Evolutionary conservation across 352 stramenopile species (phyloP).

Genomic region (Pythium plurisporium): DNA sequence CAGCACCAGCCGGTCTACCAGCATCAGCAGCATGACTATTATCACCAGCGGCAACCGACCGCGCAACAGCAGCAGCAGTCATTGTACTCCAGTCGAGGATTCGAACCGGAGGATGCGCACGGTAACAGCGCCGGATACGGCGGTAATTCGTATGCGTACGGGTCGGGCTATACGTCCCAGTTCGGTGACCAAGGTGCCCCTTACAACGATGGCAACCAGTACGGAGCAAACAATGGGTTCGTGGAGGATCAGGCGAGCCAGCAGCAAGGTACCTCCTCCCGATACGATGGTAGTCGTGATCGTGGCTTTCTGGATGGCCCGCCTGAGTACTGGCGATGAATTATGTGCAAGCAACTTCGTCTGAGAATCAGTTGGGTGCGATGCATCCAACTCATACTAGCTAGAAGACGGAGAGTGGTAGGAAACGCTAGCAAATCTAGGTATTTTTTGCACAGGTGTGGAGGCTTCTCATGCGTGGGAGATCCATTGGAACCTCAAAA

Average conservation of each 20-base stretch:
- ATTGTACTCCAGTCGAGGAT: conserved; percentile 44
- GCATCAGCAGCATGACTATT: conserved; percentile 13
- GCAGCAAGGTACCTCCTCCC: neutral
- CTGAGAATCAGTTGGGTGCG: too few relatives aligned
- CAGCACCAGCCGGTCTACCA: conserved; percentile 30
- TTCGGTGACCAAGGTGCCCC: conserved; percentile 22
- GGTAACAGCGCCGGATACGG: neutral
- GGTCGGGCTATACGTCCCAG: conserved; percentile 23
- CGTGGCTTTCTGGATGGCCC: conserved; percentile 19
- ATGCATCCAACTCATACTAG: too few relatives aligned
- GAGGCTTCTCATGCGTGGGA: neutral
- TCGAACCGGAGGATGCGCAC: conserved; percentile 62
- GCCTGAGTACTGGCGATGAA: conserved; percentile 21
- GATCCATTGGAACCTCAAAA: conserved; percentile 29
- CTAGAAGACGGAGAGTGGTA: too few relatives aligned
- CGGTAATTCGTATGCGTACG: conserved; percentile 26
- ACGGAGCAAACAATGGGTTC: conserved; percentile 11
- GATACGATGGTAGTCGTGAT: conserved; percentile 13
- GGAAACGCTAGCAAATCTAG: too few relatives aligned
- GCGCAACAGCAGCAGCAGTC: conserved; percentile 21
- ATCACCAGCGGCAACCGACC: neutral
- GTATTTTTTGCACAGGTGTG: neutral
- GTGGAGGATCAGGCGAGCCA: conserved; percentile 8
- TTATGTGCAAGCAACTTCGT: neutral
- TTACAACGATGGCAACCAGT: conserved; percentile 7